Conservation (phyloP, 2,329 filamentous ascomycete genomes). For the Akanthomyces lecanii region DNA sequence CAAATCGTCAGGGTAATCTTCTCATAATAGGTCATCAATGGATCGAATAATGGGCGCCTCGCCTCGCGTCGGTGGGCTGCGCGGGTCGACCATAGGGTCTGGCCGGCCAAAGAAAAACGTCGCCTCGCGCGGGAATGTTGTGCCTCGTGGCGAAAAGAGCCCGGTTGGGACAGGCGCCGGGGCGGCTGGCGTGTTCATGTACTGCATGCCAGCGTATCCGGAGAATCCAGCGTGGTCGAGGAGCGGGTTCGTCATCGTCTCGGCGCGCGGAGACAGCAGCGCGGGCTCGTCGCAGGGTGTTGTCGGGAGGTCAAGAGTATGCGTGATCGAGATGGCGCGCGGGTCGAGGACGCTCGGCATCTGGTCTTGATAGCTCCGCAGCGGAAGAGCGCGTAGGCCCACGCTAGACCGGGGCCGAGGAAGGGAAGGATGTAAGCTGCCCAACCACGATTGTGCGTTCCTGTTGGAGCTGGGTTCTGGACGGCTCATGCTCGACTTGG, state of each 20-base stretch:
- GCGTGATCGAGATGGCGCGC: not conserved
- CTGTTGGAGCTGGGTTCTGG: slow-evolving; percentile 1
- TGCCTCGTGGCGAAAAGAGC: slow-evolving; percentile 50
- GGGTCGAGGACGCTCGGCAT: not conserved
- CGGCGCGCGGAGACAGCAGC: slow-evolving; percentile 66
- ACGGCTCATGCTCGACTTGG: slow-evolving; percentile 32
- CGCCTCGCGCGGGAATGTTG: slow-evolving; percentile 51
- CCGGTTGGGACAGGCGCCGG: slow-evolving; percentile 38
- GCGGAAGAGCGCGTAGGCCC: slow-evolving; percentile 12
- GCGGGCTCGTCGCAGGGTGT: slow-evolving; percentile 44
- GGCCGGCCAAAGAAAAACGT: slow-evolving; percentile 50
- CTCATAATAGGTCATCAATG: slow-evolving; percentile 71
- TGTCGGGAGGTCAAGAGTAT: not conserved
- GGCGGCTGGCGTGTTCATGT: slow-evolving; percentile 49
- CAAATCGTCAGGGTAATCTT: slow-evolving; percentile 10
- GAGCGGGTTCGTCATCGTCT: slow-evolving; percentile 68
- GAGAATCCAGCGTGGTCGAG: slow-evolving; percentile 33
- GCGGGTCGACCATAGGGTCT: slow-evolving; percentile 56
- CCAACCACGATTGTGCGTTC: not conserved
- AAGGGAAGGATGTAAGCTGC: not conserved
- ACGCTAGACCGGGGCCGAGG: slow-evolving; percentile 13
- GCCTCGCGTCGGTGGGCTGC: slow-evolving; percentile 70
- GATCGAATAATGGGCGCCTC: slow-evolving; percentile 72
- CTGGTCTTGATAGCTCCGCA: slow-evolving; percentile 15
- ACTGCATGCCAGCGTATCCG: slow-evolving; percentile 41